phyloP scores from a whole-genome alignment of 2,329 filamentous ascomycete species.

The Ceratocystis lukuohia region DNA sequence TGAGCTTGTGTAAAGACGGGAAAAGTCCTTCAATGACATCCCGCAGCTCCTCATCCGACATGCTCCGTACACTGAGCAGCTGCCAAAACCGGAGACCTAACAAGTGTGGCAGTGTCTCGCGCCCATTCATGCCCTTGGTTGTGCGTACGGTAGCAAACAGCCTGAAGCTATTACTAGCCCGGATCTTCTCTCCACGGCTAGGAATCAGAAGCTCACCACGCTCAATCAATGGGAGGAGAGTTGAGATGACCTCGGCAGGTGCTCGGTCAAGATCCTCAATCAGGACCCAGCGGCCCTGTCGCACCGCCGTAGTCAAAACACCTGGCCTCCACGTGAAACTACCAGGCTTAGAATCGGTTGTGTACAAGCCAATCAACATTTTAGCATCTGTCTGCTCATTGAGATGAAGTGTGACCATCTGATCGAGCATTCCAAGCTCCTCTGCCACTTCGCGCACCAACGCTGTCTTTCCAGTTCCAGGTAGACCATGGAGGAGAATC shows the following conservation, averaged over 20 bases:
- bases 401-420: slow-evolving; percentile 85
- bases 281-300: slow-evolving; percentile 88
- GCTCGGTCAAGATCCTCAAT: slow-evolving; percentile 95
- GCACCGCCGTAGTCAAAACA: slow-evolving; percentile 84
- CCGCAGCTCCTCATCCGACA: slow-evolving; percentile 55
- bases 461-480: slow-evolving; percentile 84
- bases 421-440: slow-evolving; percentile 61
- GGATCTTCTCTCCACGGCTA: slow-evolving; percentile 72
- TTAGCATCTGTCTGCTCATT: slow-evolving; percentile 99
- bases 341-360: slow-evolving; percentile 72
- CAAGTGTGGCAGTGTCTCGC: slow-evolving; percentile 56
- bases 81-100: slow-evolving; percentile 83
- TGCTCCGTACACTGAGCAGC: slow-evolving; percentile 53
- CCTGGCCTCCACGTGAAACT: slow-evolving; percentile 88
- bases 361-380: slow-evolving; percentile 86
- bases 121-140: slow-evolving; percentile 51
- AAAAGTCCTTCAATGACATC: slow-evolving; percentile 59
- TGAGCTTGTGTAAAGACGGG: slow-evolving; percentile 52
- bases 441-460: slow-evolving; percentile 70
- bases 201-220: slow-evolving; percentile 82
- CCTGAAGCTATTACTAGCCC: slow-evolving; percentile 71
- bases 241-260: slow-evolving; percentile 87
- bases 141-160: slow-evolving; percentile 87
- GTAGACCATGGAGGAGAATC: slow-evolving; percentile 65
- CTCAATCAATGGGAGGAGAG: slow-evolving; percentile 83